phyloP scores from a whole-genome alignment of 2,329 filamentous ascomycete genomes.

The Xylaria polymorpha region DNA sequence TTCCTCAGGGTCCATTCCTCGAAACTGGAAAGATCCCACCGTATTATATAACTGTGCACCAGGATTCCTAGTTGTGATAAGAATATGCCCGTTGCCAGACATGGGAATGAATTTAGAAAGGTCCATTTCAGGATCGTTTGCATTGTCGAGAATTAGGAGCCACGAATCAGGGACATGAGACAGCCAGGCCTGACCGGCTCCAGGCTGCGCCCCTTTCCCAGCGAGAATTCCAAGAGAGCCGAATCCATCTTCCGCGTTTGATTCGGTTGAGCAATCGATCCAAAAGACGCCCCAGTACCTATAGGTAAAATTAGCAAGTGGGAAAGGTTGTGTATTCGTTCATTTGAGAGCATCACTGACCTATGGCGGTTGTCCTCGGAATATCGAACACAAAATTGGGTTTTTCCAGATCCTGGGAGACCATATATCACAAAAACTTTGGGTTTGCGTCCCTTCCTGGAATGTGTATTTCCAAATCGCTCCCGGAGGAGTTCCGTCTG shows the following conservation, averaged over 20 bases:
- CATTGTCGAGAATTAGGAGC: constrained; percentile 35
- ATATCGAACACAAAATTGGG: constrained; percentile 29
- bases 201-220: constrained; percentile 28
- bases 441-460: constrained; percentile 20
- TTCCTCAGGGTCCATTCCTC: constrained; percentile 36
- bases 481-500: constrained; percentile 11
- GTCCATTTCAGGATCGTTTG: constrained; percentile 32
- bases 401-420: constrained; percentile 31
- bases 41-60: constrained; percentile 32
- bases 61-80: constrained; percentile 34
- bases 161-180: constrained; percentile 28
- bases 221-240: constrained; percentile 22
- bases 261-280: constrained; percentile 34
- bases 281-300: constrained; percentile 36
- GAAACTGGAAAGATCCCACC: constrained; percentile 27
- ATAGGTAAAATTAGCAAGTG: background rate
- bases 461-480: background rate
- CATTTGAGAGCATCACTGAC: constrained; percentile 2
- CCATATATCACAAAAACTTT: constrained; percentile 34
- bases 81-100: constrained; percentile 26
- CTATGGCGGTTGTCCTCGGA: constrained; percentile 29
- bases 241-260: constrained; percentile 29
- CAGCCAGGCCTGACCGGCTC: constrained; percentile 31
- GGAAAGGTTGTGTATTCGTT: background rate
- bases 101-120: constrained; percentile 28